These are phyloP conservation scores for Fusarium haematococcum DNA, from an alignment of 2,329 filamentous ascomycete species.

Conservation along the genomic window DNA sequence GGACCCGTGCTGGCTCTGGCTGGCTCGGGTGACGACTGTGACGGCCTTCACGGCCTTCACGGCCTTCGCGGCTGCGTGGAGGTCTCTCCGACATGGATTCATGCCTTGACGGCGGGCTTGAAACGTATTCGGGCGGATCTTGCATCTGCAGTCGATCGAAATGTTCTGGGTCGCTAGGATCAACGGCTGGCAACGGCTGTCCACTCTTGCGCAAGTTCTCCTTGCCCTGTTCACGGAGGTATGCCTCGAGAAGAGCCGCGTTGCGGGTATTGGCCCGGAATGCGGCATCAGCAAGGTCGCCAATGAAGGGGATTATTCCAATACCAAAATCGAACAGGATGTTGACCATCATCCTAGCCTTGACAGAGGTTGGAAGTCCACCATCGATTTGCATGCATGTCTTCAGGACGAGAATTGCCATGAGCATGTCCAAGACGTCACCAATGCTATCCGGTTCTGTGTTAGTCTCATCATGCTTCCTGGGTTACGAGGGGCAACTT, in stretches of 20 bases:
- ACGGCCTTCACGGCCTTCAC: slow-evolving; percentile 26
- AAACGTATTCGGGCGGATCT: slow-evolving; percentile 44
- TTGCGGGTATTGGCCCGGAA: slow-evolving; percentile 84
- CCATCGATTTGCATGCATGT: slow-evolving; percentile 81
- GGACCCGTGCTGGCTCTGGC: slow-evolving; percentile 46
- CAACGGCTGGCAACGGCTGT: slow-evolving; percentile 58
- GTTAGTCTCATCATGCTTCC: slow-evolving; percentile 32
- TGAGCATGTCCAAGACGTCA: slow-evolving; percentile 77
- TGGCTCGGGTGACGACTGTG: slow-evolving; percentile 35
- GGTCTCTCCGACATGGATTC: slow-evolving; percentile 39
- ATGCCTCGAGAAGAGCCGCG: slow-evolving; percentile 74
- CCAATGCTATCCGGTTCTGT: slow-evolving; percentile 66
- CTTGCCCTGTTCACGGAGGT: slow-evolving; percentile 76
- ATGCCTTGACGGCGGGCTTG: slow-evolving; percentile 43
- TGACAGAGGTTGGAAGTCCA: slow-evolving; percentile 73
- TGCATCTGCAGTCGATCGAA: slow-evolving; percentile 57
- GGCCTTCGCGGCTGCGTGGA: slow-evolving; percentile 28
- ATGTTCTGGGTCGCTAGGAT: slow-evolving; percentile 65
- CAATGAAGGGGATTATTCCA: slow-evolving; percentile 79
- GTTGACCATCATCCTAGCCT: slow-evolving; percentile 83
- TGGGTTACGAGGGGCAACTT: slow-evolving; percentile 55
- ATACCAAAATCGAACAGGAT: slow-evolving; percentile 79
- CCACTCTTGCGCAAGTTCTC: slow-evolving; percentile 63
- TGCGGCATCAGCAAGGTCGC: slow-evolving; percentile 79
- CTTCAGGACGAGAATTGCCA: slow-evolving; percentile 81